Percentiles rank a stretch among this genome's conserved stretches.
phyloP scores from a whole-genome alignment of 805 yeast species.

The Saturnispora hagleri region DNA sequence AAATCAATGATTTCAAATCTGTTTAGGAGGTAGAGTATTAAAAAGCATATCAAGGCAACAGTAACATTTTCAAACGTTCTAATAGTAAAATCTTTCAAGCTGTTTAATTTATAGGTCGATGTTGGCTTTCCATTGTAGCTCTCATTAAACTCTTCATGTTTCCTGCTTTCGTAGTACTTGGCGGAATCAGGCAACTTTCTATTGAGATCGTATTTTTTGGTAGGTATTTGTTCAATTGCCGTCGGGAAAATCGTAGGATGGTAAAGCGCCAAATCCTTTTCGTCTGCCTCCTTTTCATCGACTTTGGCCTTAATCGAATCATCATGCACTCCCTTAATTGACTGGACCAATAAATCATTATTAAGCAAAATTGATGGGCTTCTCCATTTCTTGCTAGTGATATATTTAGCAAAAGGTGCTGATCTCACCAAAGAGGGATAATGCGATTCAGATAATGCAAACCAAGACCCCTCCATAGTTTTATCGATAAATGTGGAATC shows the following conservation, averaged over 20 bases:
- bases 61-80: slow-evolving; percentile 40
- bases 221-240: slow-evolving; percentile 11
- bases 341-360: slow-evolving; percentile 31
- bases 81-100: slow-evolving; percentile 18
- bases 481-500: slow-evolving; percentile 58
- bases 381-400: slow-evolving; percentile 36
- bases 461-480: slow-evolving; percentile 64
- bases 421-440: slow-evolving; percentile 77
- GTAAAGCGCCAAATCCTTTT: slow-evolving; percentile 12
- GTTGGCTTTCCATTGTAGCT: slow-evolving; percentile 10
- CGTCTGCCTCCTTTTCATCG: neutral
- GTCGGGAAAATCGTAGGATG: slow-evolving; percentile 20
- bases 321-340: slow-evolving; percentile 45
- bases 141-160: slow-evolving; percentile 17
- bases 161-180: slow-evolving; percentile 7
- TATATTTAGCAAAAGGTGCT: slow-evolving; percentile 68
- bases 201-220: slow-evolving; percentile 1
- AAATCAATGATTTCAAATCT: slow-evolving; percentile 31
- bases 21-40: slow-evolving; percentile 30
- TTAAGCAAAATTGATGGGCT: slow-evolving; percentile 28
- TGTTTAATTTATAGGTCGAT: slow-evolving; percentile 13
- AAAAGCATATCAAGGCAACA: slow-evolving; percentile 32
- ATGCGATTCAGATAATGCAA: slow-evolving; percentile 67
- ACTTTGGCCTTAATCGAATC: slow-evolving; percentile 14
- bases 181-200: slow-evolving; percentile 4